Conservation (phyloP, 1,284 basidiomycete species). For the Agaricales sp. region DNA sequence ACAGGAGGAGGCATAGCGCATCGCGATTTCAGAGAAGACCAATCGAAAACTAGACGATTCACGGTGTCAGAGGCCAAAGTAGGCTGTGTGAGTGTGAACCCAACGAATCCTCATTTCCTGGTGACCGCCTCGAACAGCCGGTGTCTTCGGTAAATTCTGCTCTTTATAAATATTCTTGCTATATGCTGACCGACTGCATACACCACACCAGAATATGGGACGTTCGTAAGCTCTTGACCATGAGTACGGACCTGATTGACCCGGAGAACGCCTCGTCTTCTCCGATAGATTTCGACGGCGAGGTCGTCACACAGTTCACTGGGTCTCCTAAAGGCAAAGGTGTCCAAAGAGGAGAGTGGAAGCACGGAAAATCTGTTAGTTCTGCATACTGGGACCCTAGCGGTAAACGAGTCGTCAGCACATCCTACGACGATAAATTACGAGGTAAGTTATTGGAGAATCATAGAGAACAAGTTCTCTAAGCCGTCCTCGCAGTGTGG, state of each 20-base stretch:
- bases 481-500: conserved; percentile 46
- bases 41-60: conserved; percentile 47
- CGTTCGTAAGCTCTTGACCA: conserved; percentile 43
- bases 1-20: conserved; percentile 56
- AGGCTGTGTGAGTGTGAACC: conserved; percentile 68
- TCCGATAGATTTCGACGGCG: conserved; percentile 29
- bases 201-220: conserved; percentile 80
- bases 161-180: not conserved
- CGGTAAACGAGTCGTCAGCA: conserved; percentile 67
- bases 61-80: conserved; percentile 62
- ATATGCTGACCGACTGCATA: not conserved
- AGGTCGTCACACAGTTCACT: conserved; percentile 36
- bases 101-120: conserved; percentile 51
- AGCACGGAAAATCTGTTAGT: conserved; percentile 65
- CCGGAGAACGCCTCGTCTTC: conserved; percentile 14
- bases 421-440: conserved; percentile 68
- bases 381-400: conserved; percentile 76
- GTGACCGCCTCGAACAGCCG: conserved; percentile 41
- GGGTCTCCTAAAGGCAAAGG: conserved; percentile 40
- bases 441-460: conserved; percentile 37
- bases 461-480: conserved; percentile 2
- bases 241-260: conserved; percentile 24
- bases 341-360: conserved; percentile 48
- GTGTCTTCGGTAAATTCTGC: not conserved
- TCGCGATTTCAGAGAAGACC: conserved; percentile 57